A percentile compares a stretch with the other conserved stretches of the same genome.
phyloP scores from a whole-genome alignment of 805 yeast genomes.

The Candida ipomoeae region DNA sequence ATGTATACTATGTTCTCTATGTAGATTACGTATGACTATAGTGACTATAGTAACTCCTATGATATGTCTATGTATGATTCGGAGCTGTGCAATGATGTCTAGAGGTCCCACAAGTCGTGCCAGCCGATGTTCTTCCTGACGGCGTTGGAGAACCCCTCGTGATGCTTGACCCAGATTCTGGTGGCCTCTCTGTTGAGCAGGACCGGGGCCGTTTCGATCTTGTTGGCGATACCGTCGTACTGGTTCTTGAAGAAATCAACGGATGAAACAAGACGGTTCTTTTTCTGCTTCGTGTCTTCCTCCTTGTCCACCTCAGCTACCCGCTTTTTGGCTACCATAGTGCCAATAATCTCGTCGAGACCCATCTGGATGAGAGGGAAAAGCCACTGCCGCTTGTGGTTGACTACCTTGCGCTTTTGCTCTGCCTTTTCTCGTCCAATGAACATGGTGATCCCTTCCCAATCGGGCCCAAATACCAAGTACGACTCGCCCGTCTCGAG shows the following conservation, averaged over 20 bases:
- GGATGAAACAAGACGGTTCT: constrained; percentile 22
- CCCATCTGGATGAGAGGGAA: constrained; percentile 37
- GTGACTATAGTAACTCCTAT: too few species aligned
- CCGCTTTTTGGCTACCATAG: constrained; percentile 12
- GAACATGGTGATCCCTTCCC: constrained; percentile 31
- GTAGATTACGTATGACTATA: too few species aligned
- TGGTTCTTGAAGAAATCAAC: constrained; percentile 37
- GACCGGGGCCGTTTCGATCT: constrained; percentile 12
- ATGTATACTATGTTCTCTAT: too few species aligned
- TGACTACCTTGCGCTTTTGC: constrained; percentile 21
- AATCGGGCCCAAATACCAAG: constrained; percentile 31
- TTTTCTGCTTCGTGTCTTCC: constrained; percentile 16
- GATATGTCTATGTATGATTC: neutral
- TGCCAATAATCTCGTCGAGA: constrained; percentile 27
- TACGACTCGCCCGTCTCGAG: constrained; percentile 26
- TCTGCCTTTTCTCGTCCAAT: constrained; percentile 7
- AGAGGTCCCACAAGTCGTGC: constrained; percentile 54
- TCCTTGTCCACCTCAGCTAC: constrained; percentile 15
- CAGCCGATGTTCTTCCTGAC: constrained; percentile 80
- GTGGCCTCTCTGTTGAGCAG: constrained; percentile 14
- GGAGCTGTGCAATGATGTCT: neutral
- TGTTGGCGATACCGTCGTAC: constrained; percentile 33
- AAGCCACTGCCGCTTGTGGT: constrained; percentile 28
- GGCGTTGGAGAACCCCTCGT: constrained; percentile 90
- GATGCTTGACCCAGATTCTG: constrained; percentile 77